Evolutionary conservation across 306 rosid genomes (phyloP).

Genomic region (Lupinus albus): DNA sequence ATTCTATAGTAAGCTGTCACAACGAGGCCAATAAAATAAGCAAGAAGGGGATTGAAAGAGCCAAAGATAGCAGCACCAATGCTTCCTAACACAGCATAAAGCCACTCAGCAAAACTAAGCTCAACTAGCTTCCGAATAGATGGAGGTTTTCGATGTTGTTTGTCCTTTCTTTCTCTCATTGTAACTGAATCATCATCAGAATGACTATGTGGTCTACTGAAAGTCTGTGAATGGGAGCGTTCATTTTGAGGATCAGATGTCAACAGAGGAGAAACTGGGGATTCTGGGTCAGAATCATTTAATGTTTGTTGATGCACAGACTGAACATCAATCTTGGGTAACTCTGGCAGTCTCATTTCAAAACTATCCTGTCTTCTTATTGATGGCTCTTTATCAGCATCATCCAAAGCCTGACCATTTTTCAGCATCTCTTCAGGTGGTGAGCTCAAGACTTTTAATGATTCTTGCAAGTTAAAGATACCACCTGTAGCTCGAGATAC

Average conservation of each 20-base stretch:
- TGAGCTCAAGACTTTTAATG: slow-evolving; percentile 71
- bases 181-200: slow-evolving; percentile 70
- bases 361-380: slow-evolving; percentile 95
- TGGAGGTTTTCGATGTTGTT: slow-evolving; percentile 64
- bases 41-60: slow-evolving; percentile 97
- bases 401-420: slow-evolving; percentile 75
- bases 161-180: slow-evolving; percentile 53
- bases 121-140: slow-evolving; percentile 94
- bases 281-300: slow-evolving; percentile 95
- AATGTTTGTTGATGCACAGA: slow-evolving; percentile 65
- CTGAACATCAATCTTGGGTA: slow-evolving; percentile 93
- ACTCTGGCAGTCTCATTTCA: slow-evolving; percentile 91
- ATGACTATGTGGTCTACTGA: slow-evolving; percentile 88
- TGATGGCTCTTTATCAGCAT: slow-evolving; percentile 75
- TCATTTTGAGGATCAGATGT: slow-evolving; percentile 97
- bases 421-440: slow-evolving; percentile 75
- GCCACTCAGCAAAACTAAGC: slow-evolving; percentile 98
- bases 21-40: slow-evolving; percentile 88
- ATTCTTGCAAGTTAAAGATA: slow-evolving; percentile 65
- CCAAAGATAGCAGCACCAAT: slow-evolving; percentile 98
- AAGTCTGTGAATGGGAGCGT: slow-evolving; percentile 98
- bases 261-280: slow-evolving; percentile 93
- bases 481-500: slow-evolving; percentile 62
- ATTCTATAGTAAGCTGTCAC: slow-evolving; percentile 74
- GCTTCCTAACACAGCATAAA: slow-evolving; percentile 97